Evolutionary conservation across 495 filamentous ascomycete genomes (phyloP).

Genomic region (Neurospora hispaniola): DNA sequence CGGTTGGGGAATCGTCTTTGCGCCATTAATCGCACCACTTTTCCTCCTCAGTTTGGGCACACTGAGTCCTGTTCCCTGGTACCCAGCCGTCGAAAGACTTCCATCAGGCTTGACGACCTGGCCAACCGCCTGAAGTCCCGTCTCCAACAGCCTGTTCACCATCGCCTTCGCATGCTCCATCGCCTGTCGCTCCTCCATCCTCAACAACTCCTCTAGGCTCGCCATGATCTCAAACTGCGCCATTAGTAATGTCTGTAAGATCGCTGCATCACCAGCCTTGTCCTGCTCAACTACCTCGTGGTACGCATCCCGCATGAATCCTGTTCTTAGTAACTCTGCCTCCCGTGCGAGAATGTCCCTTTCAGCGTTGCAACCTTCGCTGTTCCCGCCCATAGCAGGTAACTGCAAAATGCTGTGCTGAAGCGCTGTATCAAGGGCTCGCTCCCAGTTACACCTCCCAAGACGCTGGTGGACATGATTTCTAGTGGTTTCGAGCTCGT

Average conservation of each 20-base stretch:
- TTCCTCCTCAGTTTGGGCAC: neutral
- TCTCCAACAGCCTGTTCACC: conserved; percentile 66
- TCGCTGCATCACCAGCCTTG: conserved; percentile 62
- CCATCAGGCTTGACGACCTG: conserved; percentile 89
- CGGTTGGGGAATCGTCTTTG: neutral
- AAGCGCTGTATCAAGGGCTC: conserved; percentile 72
- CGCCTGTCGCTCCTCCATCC: conserved; percentile 73
- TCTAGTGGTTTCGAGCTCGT: conserved; percentile 79
- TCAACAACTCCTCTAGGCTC: conserved; percentile 67
- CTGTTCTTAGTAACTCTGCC: conserved; percentile 70
- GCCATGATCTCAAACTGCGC: conserved; percentile 87
- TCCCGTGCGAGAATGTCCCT: conserved; percentile 64
- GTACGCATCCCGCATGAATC: conserved; percentile 73
- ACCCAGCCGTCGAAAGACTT: conserved; percentile 47
- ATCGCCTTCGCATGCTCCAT: conserved; percentile 68
- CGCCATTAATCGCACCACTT: neutral
- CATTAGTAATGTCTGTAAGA: conserved; percentile 70
- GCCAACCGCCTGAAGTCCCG: conserved; percentile 58
- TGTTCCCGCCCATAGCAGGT: conserved; percentile 54
- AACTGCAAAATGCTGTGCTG: conserved; percentile 76
- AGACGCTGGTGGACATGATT: conserved; percentile 82
- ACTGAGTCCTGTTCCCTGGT: conserved; percentile 43
- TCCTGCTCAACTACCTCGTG: conserved; percentile 74
- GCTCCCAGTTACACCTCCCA: conserved; percentile 73
- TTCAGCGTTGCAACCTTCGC: conserved; percentile 51